Percentiles rank a stretch among this genome's conserved stretches.
Evolutionary conservation across 371 early-diverging fungal genomes (phyloP).

Genomic region (Rhizoclosmatium hyalinum): DNA sequence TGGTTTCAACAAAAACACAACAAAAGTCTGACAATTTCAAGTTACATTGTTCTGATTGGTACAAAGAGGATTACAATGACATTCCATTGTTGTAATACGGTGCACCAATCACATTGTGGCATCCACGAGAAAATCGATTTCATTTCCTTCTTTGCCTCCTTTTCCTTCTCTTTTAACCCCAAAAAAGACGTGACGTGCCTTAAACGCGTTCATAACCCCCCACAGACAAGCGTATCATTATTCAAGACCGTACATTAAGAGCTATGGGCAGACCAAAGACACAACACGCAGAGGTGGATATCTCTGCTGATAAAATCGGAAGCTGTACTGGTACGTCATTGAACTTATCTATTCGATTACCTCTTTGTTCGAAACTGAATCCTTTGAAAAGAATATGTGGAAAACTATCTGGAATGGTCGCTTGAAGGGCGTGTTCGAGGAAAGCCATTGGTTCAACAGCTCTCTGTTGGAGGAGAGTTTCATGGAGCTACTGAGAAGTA

Average conservation of each 20-base stretch:
- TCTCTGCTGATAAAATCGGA: background rate
- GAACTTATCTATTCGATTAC: background rate
- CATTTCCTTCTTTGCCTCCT: no score
- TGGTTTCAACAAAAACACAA: no score
- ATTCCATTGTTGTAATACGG: no score
- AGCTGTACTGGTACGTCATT: background rate
- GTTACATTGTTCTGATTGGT: no score
- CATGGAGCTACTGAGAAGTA: slow-evolving; percentile 51
- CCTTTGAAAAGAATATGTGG: slow-evolving; percentile 43
- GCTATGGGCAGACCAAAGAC: background rate
- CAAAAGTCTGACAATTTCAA: no score
- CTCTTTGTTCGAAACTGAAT: background rate
- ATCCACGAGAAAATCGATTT: no score
- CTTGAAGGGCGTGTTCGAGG: slow-evolving; percentile 37
- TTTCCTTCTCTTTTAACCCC: no score
- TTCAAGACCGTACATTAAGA: background rate
- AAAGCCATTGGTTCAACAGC: slow-evolving; percentile 45
- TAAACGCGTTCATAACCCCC: no score
- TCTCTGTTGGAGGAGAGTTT: slow-evolving; percentile 52
- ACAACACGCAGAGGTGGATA: background rate
- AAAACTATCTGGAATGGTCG: slow-evolving; percentile 44
- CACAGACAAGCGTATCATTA: no score
- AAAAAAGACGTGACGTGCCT: no score
- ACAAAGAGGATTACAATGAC: no score
- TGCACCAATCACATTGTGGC: no score